These are phyloP conservation scores for Cyberlindnera bimundalis DNA, from an alignment of 805 yeast species.

Conservation along the genomic window DNA sequence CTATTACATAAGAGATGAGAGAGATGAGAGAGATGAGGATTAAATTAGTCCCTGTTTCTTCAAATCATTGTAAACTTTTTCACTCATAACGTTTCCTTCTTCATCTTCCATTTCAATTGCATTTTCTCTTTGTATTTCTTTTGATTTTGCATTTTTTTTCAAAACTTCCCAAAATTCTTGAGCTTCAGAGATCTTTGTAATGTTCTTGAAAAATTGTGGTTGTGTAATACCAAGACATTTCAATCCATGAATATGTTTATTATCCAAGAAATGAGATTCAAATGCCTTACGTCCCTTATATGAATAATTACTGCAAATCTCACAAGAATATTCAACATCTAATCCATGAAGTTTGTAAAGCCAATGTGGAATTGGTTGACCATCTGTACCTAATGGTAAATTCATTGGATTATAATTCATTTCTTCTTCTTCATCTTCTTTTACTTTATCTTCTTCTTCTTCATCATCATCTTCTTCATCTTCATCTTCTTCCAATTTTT, in stretches of 20 bases:
- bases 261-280: conserved; percentile 70
- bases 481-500: conserved; percentile 28
- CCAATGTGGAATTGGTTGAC: conserved; percentile 92
- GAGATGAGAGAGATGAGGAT: no score
- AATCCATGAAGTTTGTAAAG: conserved; percentile 85
- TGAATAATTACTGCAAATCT: conserved; percentile 73
- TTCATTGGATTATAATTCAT: conserved; percentile 47
- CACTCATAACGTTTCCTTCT: conserved; percentile 89
- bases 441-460: conserved; percentile 33
- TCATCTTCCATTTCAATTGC: conserved; percentile 85
- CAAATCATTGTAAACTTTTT: conserved; percentile 76
- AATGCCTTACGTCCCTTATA: conserved; percentile 74
- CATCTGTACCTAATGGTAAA: conserved; percentile 83
- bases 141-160: conserved; percentile 20
- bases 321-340: conserved; percentile 69
- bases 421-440: conserved; percentile 20
- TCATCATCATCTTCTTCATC: conserved; percentile 12
- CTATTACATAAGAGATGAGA: no score
- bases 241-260: conserved; percentile 71
- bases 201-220: conserved; percentile 55
- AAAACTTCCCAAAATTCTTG: conserved; percentile 49
- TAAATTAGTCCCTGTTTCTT: conserved; percentile 82
- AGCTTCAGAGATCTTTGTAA: conserved; percentile 69
- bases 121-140: conserved; percentile 37
- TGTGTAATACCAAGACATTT: conserved; percentile 63